Evolutionary conservation across 495 filamentous ascomycete genomes (phyloP).

Genomic region (Hypoxylon crocopeplum): DNA sequence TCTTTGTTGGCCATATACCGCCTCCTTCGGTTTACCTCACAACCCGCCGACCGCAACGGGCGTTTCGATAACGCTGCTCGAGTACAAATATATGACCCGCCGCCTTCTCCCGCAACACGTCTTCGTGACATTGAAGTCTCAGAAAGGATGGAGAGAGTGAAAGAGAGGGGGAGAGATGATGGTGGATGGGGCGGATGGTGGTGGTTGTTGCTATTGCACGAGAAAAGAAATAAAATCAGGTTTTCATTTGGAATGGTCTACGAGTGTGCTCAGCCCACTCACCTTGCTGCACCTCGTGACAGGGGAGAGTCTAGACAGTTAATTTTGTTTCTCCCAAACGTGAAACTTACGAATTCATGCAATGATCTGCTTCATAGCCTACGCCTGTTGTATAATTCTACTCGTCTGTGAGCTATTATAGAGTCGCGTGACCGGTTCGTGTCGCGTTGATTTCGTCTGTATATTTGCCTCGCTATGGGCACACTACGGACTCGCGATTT

Average conservation of each 20-base stretch:
- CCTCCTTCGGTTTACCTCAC: not conserved
- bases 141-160: slow-evolving; percentile 27
- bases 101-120: slow-evolving; percentile 17
- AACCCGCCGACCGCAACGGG: slow-evolving; percentile 26
- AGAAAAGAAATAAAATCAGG: slow-evolving; percentile 47
- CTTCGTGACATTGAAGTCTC: slow-evolving; percentile 29
- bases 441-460: no score
- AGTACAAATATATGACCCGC: slow-evolving; percentile 33
- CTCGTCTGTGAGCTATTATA: no score
- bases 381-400: no score
- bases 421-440: no score
- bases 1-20: slow-evolving; percentile 20
- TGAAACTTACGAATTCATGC: slow-evolving; percentile 40
- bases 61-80: slow-evolving; percentile 32
- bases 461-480: no score
- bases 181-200: slow-evolving; percentile 12
- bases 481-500: no score
- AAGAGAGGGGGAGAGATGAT: slow-evolving; percentile 12
- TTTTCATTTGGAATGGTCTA: slow-evolving; percentile 45
- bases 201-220: slow-evolving; percentile 41
- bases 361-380: slow-evolving; percentile 41
- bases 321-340: slow-evolving; percentile 43
- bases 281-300: no score
- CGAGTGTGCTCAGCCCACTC: slow-evolving; percentile 25
- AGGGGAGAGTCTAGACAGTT: slow-evolving; percentile 44